Evolutionary conservation across 176 grass and related monocot species (phyloP), one percentile per base, ranked within the genome.

Genomic region (Lolium rigidum): DNA sequence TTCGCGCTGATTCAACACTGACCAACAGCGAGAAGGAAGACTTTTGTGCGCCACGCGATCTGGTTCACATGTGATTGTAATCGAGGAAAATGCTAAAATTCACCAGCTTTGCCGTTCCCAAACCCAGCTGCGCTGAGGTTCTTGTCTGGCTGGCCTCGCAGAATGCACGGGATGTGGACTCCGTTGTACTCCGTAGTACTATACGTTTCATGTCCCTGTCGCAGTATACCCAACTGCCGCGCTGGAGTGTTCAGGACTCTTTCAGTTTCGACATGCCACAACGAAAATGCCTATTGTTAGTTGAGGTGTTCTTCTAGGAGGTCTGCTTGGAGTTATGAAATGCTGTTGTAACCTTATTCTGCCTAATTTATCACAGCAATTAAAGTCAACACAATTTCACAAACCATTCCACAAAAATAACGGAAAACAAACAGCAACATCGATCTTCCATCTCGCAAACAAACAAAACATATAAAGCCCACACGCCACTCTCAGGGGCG

Each of bases 21-120:
- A 85, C 47, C 60, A 64, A 56, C 70, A 9, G 55, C 26, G 9
- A 12, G 28, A 39, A 1, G 52, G 51, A 18, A 74, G 56, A 66
- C 82, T 56, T 80, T 48, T 31, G 56, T 3, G 28, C 81, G 54
- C 65, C 15, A 80, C 2, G 82, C 68, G 82, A 89, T 80, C 76
- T 80, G 58, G 5, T 43, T 46, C 43, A 47, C 87, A 85, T 85
- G 58, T 85, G 82, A 18, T 25, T 39, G 48, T 5, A 13, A 66
- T n/a, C 31, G 59, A 43, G 57, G 52, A 78, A 85, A 25, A 77
- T 20, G 71, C 83, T 77, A 7, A 55, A 54, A 14, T 66, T 43
- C 31, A 77, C 31, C 73, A 77, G 73, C 83, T 63, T 77, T 67
- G 72, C 83, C 60, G 60, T 21, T 66, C 20, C 8, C 26, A 66